These are phyloP conservation scores for Byssochlamys sp. DNA, from an alignment of 2,329 filamentous ascomycete genomes.

Conservation along the genomic window DNA sequence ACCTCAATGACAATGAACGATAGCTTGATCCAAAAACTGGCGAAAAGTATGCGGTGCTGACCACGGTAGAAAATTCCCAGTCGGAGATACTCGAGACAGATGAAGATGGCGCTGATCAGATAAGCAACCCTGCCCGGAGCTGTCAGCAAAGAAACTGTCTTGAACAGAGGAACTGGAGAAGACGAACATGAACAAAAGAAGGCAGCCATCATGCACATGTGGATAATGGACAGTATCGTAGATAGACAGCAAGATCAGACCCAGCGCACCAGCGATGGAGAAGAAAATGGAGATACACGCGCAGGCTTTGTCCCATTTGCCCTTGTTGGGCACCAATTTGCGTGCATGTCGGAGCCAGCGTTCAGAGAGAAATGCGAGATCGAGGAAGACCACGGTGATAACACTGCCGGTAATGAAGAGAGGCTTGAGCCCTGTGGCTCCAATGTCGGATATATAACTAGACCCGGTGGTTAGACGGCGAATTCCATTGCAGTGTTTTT, in stretches of 20 bases:
- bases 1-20: slow-evolving; percentile 74
- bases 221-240: slow-evolving; percentile 71
- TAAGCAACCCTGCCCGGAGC: slow-evolving; percentile 52
- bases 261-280: slow-evolving; percentile 65
- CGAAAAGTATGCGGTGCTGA: slow-evolving; percentile 60
- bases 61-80: slow-evolving; percentile 67
- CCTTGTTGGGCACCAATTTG: slow-evolving; percentile 63
- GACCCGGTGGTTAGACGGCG: slow-evolving; percentile 1
- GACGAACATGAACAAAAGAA: slow-evolving; percentile 64
- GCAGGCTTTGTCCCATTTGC: slow-evolving; percentile 29
- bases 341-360: slow-evolving; percentile 76
- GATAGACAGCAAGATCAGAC: slow-evolving; percentile 71
- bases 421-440: slow-evolving; percentile 49
- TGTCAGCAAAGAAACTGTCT: not conserved
- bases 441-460: slow-evolving; percentile 46
- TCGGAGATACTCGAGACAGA: slow-evolving; percentile 82
- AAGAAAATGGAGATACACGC: slow-evolving; percentile 42
- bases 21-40: slow-evolving; percentile 82
- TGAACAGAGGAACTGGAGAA: not conserved
- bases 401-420: slow-evolving; percentile 53
- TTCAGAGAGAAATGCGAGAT: slow-evolving; percentile 70
- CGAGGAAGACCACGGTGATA: slow-evolving; percentile 66
- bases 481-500: not conserved
- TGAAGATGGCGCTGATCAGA: slow-evolving; percentile 72
- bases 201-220: slow-evolving; percentile 61